These are phyloP conservation scores for Naganishia onofrii DNA, from an alignment of 768 basidiomycete species.

Conservation along the genomic window DNA sequence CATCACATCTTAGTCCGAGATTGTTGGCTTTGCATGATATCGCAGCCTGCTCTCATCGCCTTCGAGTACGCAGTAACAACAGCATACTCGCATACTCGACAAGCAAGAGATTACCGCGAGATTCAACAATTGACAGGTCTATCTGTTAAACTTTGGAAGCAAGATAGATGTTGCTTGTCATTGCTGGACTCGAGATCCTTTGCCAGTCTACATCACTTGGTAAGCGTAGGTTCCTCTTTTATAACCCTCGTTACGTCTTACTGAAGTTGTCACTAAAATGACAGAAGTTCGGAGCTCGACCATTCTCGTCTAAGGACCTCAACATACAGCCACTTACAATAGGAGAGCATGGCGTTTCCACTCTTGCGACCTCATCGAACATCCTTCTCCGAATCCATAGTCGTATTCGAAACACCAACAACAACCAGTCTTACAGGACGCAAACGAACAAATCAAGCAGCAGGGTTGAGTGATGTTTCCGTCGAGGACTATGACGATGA, in stretches of 20 bases:
- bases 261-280: too few species aligned
- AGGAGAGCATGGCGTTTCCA: conserved; percentile 6
- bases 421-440: conserved; percentile 6
- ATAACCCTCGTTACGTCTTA: not conserved
- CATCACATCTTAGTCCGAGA: too few species aligned
- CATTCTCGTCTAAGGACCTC: not conserved
- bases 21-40: too few species aligned
- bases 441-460: conserved; percentile 21
- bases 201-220: not conserved
- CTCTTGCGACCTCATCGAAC: conserved; percentile 3
- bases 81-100: not conserved
- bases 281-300: too few species aligned
- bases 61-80: not conserved
- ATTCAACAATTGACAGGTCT: not conserved
- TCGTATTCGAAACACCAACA: not conserved
- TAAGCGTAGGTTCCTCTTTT: not conserved
- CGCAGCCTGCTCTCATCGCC: too few species aligned
- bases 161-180: not conserved
- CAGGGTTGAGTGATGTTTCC: conserved; percentile 21
- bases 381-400: conserved; percentile 3
- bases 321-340: not conserved
- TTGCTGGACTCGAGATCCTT: not conserved
- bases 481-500: conserved; percentile 5
- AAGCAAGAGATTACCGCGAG: not conserved
- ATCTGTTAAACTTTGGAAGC: not conserved